Base-by-base conservation (phyloP, 805 yeast genomes). In the Candida patagonica region DNA sequence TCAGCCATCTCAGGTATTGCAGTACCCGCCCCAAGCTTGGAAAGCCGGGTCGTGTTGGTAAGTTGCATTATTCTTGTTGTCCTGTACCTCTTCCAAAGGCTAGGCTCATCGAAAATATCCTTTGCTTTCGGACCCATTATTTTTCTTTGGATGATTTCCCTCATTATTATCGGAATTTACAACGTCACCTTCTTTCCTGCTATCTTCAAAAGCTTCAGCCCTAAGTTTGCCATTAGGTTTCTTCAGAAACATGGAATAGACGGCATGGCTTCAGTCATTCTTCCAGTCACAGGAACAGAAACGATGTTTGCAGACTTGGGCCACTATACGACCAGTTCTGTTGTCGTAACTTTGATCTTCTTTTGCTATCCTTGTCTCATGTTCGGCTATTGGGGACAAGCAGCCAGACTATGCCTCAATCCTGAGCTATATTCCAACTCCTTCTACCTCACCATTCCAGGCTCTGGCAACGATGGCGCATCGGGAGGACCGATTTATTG, bases 291-390 rank as follows among this genome's bases (percentile, higher is more conserved):
- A 0, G 81, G 81, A 24, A 62, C 72, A 3, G 81, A 76, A 46
- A 79, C 80, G 5, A 70, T 76, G 76, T 76, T 76, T 58, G 78
- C 80, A 1, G 80, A 76, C 54, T 62, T 74, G 37, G 75, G 79
- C 3, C 78, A 72, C 50, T 72, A 74, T 49, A 74, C 77, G 2
- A 61, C 62, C 20, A 46, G 60, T 4, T 70, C 80, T 1, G 62
- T 73, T 34, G 76, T 73, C 45, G 38, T 74, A 8, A 65, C 78
- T 6, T 54, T 73, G 32, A 42, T 65, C 2, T 44, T 48, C 3
- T 61, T 72, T 42, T 76, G 73, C n/a, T 74, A 71, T 47, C 74
- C 78, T 12, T 61, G 70, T 29, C 55, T 76, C 48, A 62, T 72
- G 49, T 49, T 73, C n/a, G 59, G 68, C 20, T 76, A 76, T 49